Evolutionary conservation across 2,329 filamentous ascomycete species (phyloP), one percentile per base, ranked within the genome.

Genomic region (Fusarium brevicatenulatum): DNA sequence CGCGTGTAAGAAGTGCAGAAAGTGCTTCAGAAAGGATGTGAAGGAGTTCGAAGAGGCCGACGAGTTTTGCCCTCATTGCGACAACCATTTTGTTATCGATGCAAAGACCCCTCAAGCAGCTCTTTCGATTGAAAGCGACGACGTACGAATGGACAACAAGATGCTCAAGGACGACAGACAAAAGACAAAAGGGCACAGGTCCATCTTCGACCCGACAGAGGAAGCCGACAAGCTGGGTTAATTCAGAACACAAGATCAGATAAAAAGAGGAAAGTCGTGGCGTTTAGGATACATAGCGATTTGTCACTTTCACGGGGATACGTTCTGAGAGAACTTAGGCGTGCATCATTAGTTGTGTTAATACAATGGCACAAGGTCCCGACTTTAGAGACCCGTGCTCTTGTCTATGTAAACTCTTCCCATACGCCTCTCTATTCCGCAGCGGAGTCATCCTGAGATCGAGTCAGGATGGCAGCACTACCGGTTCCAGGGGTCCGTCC

Each of bases 31-130:
- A 76, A 99, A 98, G 82, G 94, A 99, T 78, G 92, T 92, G 50
- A 86, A 90, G 73, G 93, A 97, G 81, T 98, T 97, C 78, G 96
- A 99, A 77, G 96, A 99, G 77, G 92, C 93, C 81, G 96, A 99
- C 85, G 97, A 99, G 82, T 99, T 97, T 87, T 99, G 96, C 86
- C 97, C 96, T 28, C 94, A 98, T 85, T 99, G 96, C 86, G 96
- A 99, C 81, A 99, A 99, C 85, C 97, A 99, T 84, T 99, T 95
- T 80, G 93, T 99, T 43, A 87, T 99, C 72, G 95, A 98, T 9
- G 97, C 96, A 57, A 83, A 92, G 76, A 93, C 92, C 9, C 94
- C 96, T 28, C 93, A 97, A 83, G 89, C 95, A 15, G 89, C 92
- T 40, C 84, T 99, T 57, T 90, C 95, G 74, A 89, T 99, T 57